Evolutionary conservation across 164 flowering plant species (phyloP).

Genomic region (Echeveria elegans): DNA sequence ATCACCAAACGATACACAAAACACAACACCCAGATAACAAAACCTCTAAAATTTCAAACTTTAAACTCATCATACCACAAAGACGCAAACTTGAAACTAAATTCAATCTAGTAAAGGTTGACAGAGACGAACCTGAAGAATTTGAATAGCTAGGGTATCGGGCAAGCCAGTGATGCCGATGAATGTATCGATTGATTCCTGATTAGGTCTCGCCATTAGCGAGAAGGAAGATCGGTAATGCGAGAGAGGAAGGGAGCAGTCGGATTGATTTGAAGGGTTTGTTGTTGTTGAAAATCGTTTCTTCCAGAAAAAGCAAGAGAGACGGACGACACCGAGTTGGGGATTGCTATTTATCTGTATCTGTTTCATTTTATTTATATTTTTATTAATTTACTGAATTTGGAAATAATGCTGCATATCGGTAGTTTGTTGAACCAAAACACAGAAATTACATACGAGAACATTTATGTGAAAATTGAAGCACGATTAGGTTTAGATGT

Average conservation of each 20-base stretch:
- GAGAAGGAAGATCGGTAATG: neutral
- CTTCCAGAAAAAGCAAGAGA: neutral
- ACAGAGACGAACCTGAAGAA: neutral
- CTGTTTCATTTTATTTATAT: neutral
- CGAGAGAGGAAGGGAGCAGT: neutral
- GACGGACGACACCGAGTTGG: neutral
- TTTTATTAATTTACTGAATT: neutral
- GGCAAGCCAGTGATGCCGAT: slow-evolving; percentile 13
- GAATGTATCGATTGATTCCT: slow-evolving; percentile 12
- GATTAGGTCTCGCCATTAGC: slow-evolving; percentile 11
- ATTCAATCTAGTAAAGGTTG: neutral
- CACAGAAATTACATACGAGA: too few species aligned
- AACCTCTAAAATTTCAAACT: neutral
- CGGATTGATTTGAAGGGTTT: neutral
- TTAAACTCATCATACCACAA: neutral
- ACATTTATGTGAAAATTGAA: too few species aligned
- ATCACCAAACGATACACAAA: neutral
- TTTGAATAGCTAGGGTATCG: neutral
- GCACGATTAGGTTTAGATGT: too few species aligned
- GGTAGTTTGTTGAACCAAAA: too few species aligned
- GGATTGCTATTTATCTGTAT: neutral
- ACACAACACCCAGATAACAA: neutral
- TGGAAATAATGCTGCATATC: neutral
- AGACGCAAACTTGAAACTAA: neutral
- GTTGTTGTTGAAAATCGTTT: neutral